Percentiles rank a stretch among this genome's conserved stretches.
These are phyloP conservation scores for Chaetomium cochliodes DNA, from an alignment of 495 filamentous ascomycete species.

Conservation along the genomic window DNA sequence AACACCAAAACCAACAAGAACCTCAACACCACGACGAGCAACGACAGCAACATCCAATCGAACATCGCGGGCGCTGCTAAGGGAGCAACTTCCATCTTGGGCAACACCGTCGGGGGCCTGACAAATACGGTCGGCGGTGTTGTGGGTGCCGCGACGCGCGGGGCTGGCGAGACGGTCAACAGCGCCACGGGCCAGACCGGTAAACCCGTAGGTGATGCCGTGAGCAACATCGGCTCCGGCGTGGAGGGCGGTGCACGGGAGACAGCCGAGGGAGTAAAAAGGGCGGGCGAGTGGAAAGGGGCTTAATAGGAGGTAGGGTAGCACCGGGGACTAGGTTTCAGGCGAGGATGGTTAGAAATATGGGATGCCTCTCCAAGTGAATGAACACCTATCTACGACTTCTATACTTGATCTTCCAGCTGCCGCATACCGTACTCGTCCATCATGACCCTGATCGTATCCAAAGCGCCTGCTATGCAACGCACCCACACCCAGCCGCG, in stretches of 20 bases:
- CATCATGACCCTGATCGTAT: neutral
- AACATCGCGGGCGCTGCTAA: constrained; percentile 58
- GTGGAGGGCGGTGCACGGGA: constrained; percentile 57
- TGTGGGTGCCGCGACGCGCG: constrained; percentile 62
- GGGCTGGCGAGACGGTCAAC: constrained; percentile 40
- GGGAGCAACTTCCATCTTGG: constrained; percentile 56
- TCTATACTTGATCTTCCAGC: no score
- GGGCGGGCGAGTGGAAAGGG: constrained; percentile 62
- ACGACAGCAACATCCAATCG: neutral
- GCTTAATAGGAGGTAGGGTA: neutral
- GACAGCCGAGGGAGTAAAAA: constrained; percentile 62
- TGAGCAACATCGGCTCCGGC: constrained; percentile 58
- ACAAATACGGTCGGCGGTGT: constrained; percentile 67
- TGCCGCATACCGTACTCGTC: neutral
- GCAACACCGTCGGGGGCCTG: constrained; percentile 52
- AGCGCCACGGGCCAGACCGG: constrained; percentile 60
- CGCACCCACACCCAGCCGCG: neutral
- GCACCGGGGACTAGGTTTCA: no score
- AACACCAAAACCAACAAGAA: neutral
- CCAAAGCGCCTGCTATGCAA: neutral
- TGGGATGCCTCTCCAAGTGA: neutral
- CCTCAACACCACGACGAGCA: neutral
- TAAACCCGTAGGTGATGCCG: constrained; percentile 62
- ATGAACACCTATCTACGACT: no score
- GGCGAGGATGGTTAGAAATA: neutral